phyloP scores from a whole-genome alignment of 2,329 filamentous ascomycete genomes.

The Stromatinia cepivora region DNA sequence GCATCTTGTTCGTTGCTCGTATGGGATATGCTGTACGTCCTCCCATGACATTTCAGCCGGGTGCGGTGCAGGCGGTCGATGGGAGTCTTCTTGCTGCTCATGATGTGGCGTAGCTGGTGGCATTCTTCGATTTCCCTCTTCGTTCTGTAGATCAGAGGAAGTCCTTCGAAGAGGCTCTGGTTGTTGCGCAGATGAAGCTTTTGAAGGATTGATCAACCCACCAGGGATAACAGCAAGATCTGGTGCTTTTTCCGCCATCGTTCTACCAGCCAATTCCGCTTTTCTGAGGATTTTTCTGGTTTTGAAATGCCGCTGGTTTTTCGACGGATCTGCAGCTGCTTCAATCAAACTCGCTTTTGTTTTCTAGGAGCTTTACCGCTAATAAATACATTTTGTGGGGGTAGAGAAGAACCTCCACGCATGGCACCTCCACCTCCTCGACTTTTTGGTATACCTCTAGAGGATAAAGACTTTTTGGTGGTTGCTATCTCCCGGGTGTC shows the following conservation, averaged over 20 bases:
- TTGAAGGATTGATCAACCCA: slow-evolving; percentile 34
- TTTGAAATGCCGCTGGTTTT: slow-evolving; percentile 46
- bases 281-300: slow-evolving; percentile 44
- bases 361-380: slow-evolving; percentile 24
- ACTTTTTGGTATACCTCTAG: not conserved
- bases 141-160: not conserved
- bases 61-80: slow-evolving; percentile 15
- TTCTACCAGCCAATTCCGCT: slow-evolving; percentile 47
- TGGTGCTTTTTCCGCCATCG: slow-evolving; percentile 47
- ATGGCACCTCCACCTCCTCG: slow-evolving; percentile 28
- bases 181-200: slow-evolving; percentile 24
- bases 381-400: slow-evolving; percentile 34
- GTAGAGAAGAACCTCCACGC: slow-evolving; percentile 29
- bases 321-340: slow-evolving; percentile 45
- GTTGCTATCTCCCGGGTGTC: not conserved
- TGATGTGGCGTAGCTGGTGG: not conserved
- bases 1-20: slow-evolving; percentile 9
- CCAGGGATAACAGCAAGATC: slow-evolving; percentile 40
- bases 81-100: not conserved
- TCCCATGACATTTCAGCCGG: slow-evolving; percentile 10
- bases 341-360: slow-evolving; percentile 27
- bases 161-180: slow-evolving; percentile 27
- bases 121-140: not conserved
- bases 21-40: slow-evolving; percentile 14
- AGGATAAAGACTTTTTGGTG: not conserved